Evolutionary conservation across 2,329 filamentous ascomycete species (phyloP).

Genomic region (Periconia sp.): DNA sequence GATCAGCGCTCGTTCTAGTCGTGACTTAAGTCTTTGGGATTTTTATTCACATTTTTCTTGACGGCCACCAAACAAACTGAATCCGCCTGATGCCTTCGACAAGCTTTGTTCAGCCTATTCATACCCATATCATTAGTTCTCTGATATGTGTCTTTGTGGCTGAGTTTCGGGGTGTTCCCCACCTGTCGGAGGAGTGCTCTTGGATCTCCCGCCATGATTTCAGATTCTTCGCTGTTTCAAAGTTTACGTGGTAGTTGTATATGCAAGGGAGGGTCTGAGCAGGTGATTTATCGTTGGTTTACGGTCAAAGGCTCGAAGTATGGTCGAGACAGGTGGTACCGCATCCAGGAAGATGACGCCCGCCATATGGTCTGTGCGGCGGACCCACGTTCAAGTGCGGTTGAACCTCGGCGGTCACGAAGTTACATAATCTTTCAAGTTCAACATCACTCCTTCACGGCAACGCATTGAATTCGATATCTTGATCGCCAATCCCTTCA

Average conservation of each 20-base stretch:
- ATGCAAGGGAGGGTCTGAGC: neutral
- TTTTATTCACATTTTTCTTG: constrained; percentile 69
- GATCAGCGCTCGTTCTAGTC: constrained; percentile 13
- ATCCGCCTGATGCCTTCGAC: constrained; percentile 73
- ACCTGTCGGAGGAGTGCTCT: constrained; percentile 42
- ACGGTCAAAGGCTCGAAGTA: constrained; percentile 8
- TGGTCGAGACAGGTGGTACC: constrained; percentile 36
- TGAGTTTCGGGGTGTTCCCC: constrained; percentile 30
- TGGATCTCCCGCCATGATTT: constrained; percentile 41
- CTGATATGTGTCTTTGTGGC: constrained; percentile 29
- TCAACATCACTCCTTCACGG: constrained; percentile 4
- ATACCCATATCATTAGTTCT: constrained; percentile 22
- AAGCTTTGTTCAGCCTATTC: constrained; percentile 82
- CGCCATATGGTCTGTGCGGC: constrained; percentile 28
- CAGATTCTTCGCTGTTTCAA: constrained; percentile 4
- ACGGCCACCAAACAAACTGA: constrained; percentile 84
- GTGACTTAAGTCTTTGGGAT: neutral
- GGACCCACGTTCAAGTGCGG: constrained; percentile 18
- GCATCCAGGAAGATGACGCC: constrained; percentile 33
- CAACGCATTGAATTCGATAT: neutral
- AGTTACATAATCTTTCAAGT: constrained; percentile 5
- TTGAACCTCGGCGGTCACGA: constrained; percentile 12
- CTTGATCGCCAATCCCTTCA: neutral
- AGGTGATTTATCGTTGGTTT: neutral
- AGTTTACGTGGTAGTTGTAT: neutral